Evolutionary conservation across 1,284 basidiomycete species (phyloP).

Genomic region (Inonotus obliquus): DNA sequence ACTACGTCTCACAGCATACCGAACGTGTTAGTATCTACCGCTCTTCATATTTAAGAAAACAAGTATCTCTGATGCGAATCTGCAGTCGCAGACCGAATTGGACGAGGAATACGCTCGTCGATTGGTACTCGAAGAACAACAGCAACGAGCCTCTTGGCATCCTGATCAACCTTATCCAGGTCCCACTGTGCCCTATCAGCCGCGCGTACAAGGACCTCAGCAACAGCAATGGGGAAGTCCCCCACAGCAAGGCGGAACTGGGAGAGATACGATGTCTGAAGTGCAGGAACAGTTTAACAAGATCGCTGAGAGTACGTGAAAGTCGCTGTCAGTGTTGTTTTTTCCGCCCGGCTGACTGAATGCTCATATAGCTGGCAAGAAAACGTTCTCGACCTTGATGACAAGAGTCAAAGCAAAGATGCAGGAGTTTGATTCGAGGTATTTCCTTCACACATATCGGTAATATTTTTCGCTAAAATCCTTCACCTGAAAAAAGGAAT

Average conservation of each 20-base stretch:
- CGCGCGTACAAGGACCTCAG: background rate
- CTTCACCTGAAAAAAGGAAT: background rate
- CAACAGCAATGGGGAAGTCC: slow-evolving; percentile 7
- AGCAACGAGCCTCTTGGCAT: slow-evolving; percentile 31
- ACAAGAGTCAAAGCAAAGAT: slow-evolving; percentile 77
- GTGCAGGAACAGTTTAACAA: slow-evolving; percentile 67
- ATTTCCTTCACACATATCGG: too few relatives aligned
- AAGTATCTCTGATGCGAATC: background rate
- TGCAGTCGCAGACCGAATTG: slow-evolving; percentile 52
- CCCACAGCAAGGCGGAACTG: slow-evolving; percentile 7
- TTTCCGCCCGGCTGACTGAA: background rate
- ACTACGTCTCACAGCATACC: slow-evolving; percentile 42
- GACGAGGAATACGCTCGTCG: slow-evolving; percentile 73
- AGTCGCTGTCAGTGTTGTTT: background rate
- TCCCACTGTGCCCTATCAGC: slow-evolving; percentile 19
- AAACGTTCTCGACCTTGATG: slow-evolving; percentile 64
- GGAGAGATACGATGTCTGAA: slow-evolving; percentile 54
- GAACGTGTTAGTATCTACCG: slow-evolving; percentile 21
- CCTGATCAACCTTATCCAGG: slow-evolving; percentile 29
- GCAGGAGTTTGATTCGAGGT: slow-evolving; percentile 63
- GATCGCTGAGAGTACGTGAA: slow-evolving; percentile 65
- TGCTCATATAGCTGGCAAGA: slow-evolving; percentile 45
- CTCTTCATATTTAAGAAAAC: background rate
- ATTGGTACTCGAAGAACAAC: slow-evolving; percentile 63
- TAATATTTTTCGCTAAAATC: too few relatives aligned